These are phyloP conservation scores for Eutypella sp. DNA, from an alignment of 2,329 filamentous ascomycete genomes.

Conservation along the genomic window DNA sequence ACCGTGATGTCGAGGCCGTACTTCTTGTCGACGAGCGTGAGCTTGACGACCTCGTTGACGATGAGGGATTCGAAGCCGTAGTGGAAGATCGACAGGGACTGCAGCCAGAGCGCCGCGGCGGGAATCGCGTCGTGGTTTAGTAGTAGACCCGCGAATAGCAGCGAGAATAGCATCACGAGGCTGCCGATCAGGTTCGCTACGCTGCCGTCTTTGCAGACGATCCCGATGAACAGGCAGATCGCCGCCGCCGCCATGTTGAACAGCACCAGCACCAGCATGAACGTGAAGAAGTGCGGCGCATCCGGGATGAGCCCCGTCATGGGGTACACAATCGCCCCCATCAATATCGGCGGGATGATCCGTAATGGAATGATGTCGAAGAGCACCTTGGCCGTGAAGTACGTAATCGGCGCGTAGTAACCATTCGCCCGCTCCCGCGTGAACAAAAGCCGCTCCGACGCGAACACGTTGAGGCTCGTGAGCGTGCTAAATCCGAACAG, in stretches of 20 bases:
- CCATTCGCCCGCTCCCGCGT: constrained; percentile 92
- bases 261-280: constrained; percentile 84
- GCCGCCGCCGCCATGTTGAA: constrained; percentile 94
- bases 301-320: constrained; percentile 92
- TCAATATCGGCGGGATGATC: constrained; percentile 88
- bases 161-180: constrained; percentile 93
- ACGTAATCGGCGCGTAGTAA: constrained; percentile 90
- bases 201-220: constrained; percentile 84
- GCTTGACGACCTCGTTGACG: constrained; percentile 89
- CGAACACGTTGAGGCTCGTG: constrained; percentile 90
- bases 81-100: constrained; percentile 94
- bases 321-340: constrained; percentile 93
- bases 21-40: constrained; percentile 88
- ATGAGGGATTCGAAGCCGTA: constrained; percentile 95
- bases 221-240: constrained; percentile 94
- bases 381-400: constrained; percentile 94
- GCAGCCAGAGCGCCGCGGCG: constrained; percentile 78
- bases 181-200: constrained; percentile 93
- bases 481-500: constrained; percentile 96
- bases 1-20: constrained; percentile 96
- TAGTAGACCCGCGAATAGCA: constrained; percentile 89
- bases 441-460: constrained; percentile 83
- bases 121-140: constrained; percentile 95
- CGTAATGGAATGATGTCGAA: constrained; percentile 96
- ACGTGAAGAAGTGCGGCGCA: constrained; percentile 79